Base-by-base conservation (phyloP, 805 yeast species). In the Metschnikowia drakensbergensis region DNA sequence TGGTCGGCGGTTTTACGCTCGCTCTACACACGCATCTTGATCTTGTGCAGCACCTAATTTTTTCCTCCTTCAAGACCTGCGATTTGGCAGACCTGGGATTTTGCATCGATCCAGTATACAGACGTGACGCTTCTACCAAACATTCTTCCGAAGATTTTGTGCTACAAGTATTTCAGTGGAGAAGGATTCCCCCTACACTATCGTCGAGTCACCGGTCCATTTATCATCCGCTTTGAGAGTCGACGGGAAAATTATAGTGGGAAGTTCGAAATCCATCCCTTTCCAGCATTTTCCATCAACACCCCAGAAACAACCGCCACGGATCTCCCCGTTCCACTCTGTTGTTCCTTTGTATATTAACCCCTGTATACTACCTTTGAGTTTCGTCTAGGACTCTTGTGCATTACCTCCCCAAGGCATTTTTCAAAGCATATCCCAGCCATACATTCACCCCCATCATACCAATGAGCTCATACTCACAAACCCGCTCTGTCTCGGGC, bases 401-500 rank as follows among this genome's bases (percentile, higher is more conserved):
- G 31, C 45, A 42, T 34, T 31, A n/a, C 31, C 31, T 49, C 45
- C 17, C 17, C 17, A 17, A 17, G 17, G 17, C 17, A 38, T 41
- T 35, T 30, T 44, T 29, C 10, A 37, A 45, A 33, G 43, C 33
- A 41, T 45, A 36, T 33, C 30, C 37, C 13, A 11, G 13, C 13
- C 13, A 32, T 33, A 33, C 25, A 34, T 32, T 27, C 23, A 44
- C 37, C 54, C 55, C 57, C 54, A 46, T 36, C 17, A 8, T 44
- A 48, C 47, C 49, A 46, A 51, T 49, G 53, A 50, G 57, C 49
- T 37, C 60, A 39, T 53, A 58, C 48, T 49, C 62, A 39, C 62
- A 54, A 33, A 44, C 62, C 4, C 60, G 62, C 11, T 58, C 64
- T 11, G 58, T 62, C 17, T 59, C 66, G 23, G 49, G 43, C 35